Evolutionary conservation across 202 grass and related monocot genomes (phyloP), one percentile per base, ranked within the genome.

Genomic region (Dendrocalamus latiflorus): DNA sequence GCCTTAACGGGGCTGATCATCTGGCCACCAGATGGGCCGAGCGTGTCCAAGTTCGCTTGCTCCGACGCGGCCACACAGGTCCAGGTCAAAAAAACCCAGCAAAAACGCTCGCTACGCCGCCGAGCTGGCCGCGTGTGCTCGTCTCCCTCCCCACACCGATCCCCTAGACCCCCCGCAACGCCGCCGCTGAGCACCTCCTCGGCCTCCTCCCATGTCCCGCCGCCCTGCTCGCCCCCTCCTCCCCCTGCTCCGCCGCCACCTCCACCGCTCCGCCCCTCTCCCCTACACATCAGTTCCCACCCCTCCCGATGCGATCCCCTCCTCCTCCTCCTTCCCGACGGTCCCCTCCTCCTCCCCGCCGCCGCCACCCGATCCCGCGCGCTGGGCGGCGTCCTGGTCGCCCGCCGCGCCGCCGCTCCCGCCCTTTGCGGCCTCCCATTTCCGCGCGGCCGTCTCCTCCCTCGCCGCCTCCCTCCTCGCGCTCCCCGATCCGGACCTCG

Each of bases 361-460:
- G 26, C 39, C 44, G 15, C 62, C 81, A 8, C 47, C 36, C 8
- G 48, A 83, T 24, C 77, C 70, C 9, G 64, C 22, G 8, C 48
- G 70, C 62, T 25, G 28, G 37, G 14, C 66, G 30, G 30, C 66
- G 3, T 65, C 75, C 17, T 67, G 51, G 3, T 45, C 57, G 0
- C 67, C 70, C 25, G 30, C 72, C 25, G 58, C 83, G 64, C 61
- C 55, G 62, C 82, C 44, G 63, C 81, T 83, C 16, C 41, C 81
- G n/a, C 75, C 48, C 49, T 84, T 62, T 73, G 67, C 80, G 73
- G 71, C 75, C 8, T 80, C 80, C 48, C 72, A 85, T 37, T 72
- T 82, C 50, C 66, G 76, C 54, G 30, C 53, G 47, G 85, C 90
- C 68, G 80, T 84, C 76, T 85, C 85, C 80, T 65, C 61, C 55